A percentile compares a stretch with the other conserved stretches of the same genome.
These are phyloP conservation scores for Dictyostelium citrinum DNA, from an alignment of 78 protist species.

Conservation along the genomic window DNA sequence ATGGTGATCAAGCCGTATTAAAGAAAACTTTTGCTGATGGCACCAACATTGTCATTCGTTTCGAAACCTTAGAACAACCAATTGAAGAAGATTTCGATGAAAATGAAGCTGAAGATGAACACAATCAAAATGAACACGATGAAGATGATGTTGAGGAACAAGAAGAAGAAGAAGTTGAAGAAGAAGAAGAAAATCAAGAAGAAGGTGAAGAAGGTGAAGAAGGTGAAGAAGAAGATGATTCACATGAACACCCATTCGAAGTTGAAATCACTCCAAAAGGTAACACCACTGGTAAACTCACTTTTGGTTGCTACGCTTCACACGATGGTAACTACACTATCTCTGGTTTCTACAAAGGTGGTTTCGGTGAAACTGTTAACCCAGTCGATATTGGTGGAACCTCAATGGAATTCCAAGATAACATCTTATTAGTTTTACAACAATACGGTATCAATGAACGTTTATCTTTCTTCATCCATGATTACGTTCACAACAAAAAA, in stretches of 20 bases:
- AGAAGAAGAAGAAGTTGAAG: constrained; percentile 35
- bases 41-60: constrained; percentile 5
- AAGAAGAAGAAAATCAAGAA: constrained; percentile 18
- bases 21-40: constrained; percentile 48
- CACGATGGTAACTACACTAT: constrained; percentile 61
- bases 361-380: constrained; percentile 29
- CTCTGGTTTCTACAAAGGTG: constrained; percentile 74
- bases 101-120: background rate
- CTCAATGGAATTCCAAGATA: constrained; percentile 61
- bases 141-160: constrained; percentile 26
- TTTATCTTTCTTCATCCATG: constrained; percentile 70
- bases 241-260: constrained; percentile 75
- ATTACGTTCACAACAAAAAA: constrained; percentile 58
- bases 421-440: constrained; percentile 54
- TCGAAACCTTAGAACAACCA: constrained; percentile 44
- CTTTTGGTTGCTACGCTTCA: constrained; percentile 72
- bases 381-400: constrained; percentile 73
- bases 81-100: constrained; percentile 3
- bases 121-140: background rate
- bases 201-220: constrained; percentile 11
- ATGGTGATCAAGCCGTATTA: constrained; percentile 7
- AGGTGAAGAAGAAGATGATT: background rate
- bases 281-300: background rate
- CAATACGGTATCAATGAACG: constrained; percentile 60
- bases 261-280: constrained; percentile 27